Evolutionary conservation across 495 filamentous ascomycete species (phyloP), one percentile per base, ranked within the genome.

Genomic region (Apiosordaria backusii): DNA sequence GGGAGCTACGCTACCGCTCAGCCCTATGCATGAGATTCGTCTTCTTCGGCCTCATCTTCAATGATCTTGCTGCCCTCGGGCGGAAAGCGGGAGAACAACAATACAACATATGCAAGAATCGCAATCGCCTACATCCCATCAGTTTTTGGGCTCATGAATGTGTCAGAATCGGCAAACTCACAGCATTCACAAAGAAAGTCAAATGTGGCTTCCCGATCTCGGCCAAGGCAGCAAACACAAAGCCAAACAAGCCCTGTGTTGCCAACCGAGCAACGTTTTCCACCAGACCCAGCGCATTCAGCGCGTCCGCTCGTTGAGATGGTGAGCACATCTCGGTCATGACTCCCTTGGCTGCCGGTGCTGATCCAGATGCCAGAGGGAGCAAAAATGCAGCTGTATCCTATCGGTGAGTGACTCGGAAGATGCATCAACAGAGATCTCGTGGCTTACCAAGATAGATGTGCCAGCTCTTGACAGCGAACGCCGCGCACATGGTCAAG

Each of bases 321-420:
- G 79, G 67, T 3, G 81, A 65, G 50, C 83, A 83, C 79, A 87
- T 79, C 53, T 84, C 81, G 18, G 84, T 79, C 74, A 87, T 84
- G 29, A 84, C 83, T 19, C 85, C 85, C 61, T 86, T 87, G 16
- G 84, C 82, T 0, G 84, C 83, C 1, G 84, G 78, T 0, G 83
- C 84, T 0, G 84, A 81, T 0, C 85, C 85, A 0, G 84, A 83
- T 1, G 80, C 85, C 27, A 87, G 80, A 0, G 85, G 85, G 1
- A 87, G 70, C n/a, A 82, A 60, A 63, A 78, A 77, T 0, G 80
- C 77, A 18, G 79, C 80, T 76, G 9, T 4, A 15, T 2, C 45
- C n/a, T 16, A 18, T 60, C 63, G 35, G 60, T 67, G 22, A 71
- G 50, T 60, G 21, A 40, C 1, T 4, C 3, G 15, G 54, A 57